Evolutionary conservation across 495 filamentous ascomycete genomes (phyloP), one percentile per base, ranked within the genome.

Genomic region (Penicillium cosmopolitanum): DNA sequence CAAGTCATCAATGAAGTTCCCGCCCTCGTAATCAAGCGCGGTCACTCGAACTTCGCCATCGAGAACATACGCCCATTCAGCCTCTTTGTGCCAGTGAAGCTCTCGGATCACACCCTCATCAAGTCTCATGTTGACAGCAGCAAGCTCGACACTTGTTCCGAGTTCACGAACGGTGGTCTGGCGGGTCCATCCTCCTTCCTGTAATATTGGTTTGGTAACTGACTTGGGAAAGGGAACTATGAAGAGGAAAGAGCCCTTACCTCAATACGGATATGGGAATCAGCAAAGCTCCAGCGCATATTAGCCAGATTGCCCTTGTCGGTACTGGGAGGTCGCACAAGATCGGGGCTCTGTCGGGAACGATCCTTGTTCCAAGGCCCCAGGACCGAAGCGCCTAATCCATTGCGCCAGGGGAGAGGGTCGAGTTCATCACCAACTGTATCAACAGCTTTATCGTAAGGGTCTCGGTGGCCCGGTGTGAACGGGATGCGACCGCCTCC

Each of bases 51-150:
- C 59, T 2, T 56, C 52, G 15, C 63, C 85, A 47, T 83, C 79
- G 3, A 88, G 80, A 1, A 89, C 83, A 55, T 84, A 89, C 4
- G 82, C 87, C 86, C 86, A 89, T 61, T 90, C 87, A 33, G 86
- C 87, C 64, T 88, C 84, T 46, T 84, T 86, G 72, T 90, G 87
- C 87, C 87, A 90, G 64, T 90, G 87, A 15, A 90, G 71, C 64
- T 90, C 87, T 8, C 87, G 85, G 63, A 88, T 89, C n/a, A 84
- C 87, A 36, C 85, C 86, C 51, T 80, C 64, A 40, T 85, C 85
- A 1, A 89, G 80, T 15, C 87, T 83, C 86, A 88, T 88, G 63
- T 89, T 87, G 53, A 88, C 86, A 48, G 82, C 82, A 7, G 86
- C 86, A 28, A 89, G 75, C 55, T 88, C 83, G 11, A 79, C 74